Percentiles rank a stretch among this genome's conserved stretches.
Conservation (phyloP, 208 protist species). For the Trypanosoma caninum region DNA sequence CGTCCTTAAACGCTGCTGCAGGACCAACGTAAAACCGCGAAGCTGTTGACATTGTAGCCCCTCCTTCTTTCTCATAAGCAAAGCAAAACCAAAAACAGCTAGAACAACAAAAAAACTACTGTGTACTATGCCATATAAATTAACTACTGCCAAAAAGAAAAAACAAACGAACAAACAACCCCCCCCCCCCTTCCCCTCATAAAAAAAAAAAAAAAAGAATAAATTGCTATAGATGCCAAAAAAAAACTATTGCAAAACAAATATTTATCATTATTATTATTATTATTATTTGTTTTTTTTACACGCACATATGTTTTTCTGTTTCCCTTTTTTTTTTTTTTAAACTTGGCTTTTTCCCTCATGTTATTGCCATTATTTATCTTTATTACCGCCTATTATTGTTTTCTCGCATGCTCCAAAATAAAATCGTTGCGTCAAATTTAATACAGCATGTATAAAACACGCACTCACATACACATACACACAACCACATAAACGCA, state of each 20-base stretch:
- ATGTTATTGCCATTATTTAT: no score
- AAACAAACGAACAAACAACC: no score
- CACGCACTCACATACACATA: background rate
- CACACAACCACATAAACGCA: no score
- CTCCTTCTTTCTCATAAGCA: background rate
- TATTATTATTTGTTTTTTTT: constrained; percentile 8
- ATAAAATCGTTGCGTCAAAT: no score
- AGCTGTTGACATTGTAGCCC: constrained; percentile 2
- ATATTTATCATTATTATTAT: background rate
- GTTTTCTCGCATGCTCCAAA: background rate
- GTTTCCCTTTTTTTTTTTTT: constrained; percentile 12
- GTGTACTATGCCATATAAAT: no score
- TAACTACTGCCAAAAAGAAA: no score
- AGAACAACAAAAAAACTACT: no score
- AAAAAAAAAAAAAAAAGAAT: background rate
- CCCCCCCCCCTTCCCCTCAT: background rate
- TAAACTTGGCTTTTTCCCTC: no score
- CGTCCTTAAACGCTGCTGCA: constrained; percentile 23
- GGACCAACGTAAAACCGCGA: constrained; percentile 20
- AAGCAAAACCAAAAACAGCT: no score
- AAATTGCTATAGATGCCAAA: background rate
- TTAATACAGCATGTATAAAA: no score
- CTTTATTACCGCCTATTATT: background rate
- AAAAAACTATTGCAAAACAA: background rate
- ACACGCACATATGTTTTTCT: background rate